Evolutionary conservation across 2,329 filamentous ascomycete species (phyloP).

Genomic region (Botrytis paeoniae): DNA sequence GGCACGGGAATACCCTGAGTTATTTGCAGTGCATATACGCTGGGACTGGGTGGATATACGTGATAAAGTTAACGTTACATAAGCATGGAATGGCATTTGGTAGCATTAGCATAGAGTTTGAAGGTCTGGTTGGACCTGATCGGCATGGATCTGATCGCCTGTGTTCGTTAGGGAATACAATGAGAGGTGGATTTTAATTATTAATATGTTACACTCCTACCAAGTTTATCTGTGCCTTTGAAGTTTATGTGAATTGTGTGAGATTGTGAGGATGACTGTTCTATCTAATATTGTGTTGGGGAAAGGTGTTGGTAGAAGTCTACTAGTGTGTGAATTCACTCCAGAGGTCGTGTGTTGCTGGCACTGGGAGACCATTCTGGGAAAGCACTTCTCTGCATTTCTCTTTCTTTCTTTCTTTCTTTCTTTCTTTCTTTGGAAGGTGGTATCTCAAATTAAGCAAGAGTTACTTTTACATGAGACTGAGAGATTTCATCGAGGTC

Average conservation of each 20-base stretch:
- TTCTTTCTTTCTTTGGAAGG: too few relatives aligned
- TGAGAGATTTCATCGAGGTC: too few relatives aligned
- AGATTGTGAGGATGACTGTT: not conserved
- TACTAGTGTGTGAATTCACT: not conserved
- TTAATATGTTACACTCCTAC: conserved; percentile 15
- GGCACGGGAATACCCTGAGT: conserved; percentile 9
- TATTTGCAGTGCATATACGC: not conserved
- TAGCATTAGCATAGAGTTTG: conserved; percentile 6
- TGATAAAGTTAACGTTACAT: conserved; percentile 11
- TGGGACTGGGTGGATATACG: not conserved
- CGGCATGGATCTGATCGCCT: not conserved
- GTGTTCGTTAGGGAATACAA: not conserved
- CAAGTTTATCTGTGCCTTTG: not conserved
- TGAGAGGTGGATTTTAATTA: conserved; percentile 17
- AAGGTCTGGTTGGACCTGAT: not conserved
- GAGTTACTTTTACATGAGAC: too few relatives aligned
- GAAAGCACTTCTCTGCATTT: not conserved
- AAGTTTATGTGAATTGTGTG: not conserved
- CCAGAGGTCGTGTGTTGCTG: not conserved
- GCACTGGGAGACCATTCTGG: rapidly evolving
- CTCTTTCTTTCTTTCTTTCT: too few relatives aligned
- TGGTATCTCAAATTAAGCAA: too few relatives aligned
- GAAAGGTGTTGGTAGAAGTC: not conserved
- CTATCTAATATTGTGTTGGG: not conserved
- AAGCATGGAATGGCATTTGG: conserved; percentile 16